phyloP scores from a whole-genome alignment of 495 filamentous ascomycete species.

The Xylaria telfairii region DNA sequence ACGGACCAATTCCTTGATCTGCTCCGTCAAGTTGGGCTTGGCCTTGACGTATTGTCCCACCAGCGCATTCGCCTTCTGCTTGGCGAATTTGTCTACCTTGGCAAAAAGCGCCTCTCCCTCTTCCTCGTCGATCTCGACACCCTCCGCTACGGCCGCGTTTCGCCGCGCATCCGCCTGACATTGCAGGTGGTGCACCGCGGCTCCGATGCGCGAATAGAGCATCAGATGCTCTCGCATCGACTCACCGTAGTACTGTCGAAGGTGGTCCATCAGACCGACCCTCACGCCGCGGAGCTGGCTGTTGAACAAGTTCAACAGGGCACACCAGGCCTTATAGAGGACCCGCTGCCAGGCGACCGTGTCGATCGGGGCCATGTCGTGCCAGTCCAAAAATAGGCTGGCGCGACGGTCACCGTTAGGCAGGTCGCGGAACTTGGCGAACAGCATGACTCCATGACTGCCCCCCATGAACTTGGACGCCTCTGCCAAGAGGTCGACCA shows the following conservation, averaged over 20 bases:
- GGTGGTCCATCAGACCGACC: neutral
- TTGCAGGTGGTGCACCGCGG: neutral
- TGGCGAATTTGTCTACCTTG: neutral
- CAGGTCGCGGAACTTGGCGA: neutral
- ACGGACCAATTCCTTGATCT: neutral
- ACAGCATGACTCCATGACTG: neutral
- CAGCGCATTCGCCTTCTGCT: neutral
- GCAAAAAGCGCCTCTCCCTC: neutral
- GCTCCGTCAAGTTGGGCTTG: neutral
- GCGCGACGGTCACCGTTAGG: neutral
- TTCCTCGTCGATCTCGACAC: neutral
- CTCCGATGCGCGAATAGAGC: neutral
- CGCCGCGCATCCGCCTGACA: neutral
- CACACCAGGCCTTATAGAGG: constrained; percentile 6
- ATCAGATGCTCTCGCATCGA: neutral
- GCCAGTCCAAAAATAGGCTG: constrained; percentile 3
- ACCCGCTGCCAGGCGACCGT: neutral
- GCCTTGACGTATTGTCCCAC: neutral
- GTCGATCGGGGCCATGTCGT: neutral
- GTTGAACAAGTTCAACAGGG: neutral
- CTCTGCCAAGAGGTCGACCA: neutral
- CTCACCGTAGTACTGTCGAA: too few relatives aligned
- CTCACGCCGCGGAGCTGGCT: neutral
- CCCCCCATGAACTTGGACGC: neutral
- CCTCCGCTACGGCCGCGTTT: neutral